Evolutionary conservation across 1,284 basidiomycete species (phyloP), one percentile per base, ranked within the genome.

Genomic region (Trichosporon sp.): DNA sequence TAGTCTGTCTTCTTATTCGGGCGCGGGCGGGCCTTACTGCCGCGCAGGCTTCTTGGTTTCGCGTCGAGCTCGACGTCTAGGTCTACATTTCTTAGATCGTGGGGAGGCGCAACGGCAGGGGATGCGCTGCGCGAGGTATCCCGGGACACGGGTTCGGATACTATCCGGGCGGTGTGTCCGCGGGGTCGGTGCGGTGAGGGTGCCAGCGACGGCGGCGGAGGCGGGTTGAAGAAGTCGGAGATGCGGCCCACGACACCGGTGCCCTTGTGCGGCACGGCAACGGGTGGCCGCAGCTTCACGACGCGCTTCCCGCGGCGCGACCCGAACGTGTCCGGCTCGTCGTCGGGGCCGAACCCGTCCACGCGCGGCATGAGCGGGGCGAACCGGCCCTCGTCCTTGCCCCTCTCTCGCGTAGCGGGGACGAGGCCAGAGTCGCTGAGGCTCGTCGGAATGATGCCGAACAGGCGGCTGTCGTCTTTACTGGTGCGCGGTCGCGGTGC

Each of bases 401-500:
- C 15, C 23, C 47, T 8, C 47, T 51, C 47, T n/a, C 27, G 64
- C 44, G 64, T 29, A 29, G 15, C 27, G 4, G 34, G 15, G 35
- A 25, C 34, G 21, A 31, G 15, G 21, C 32, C 65, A 9, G 56
- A 35, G 21, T 51, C 38, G 15, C 44, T 32, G 18, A 29, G 29
- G 29, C 38, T 60, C 11, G 51, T 34, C 1, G 38, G 42, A n/a
- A 56, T 29, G 29, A 44, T 63, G 74, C 25, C 34, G 21, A 63
- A 35, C 9, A 63, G 73, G 29, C 70, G 73, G 27, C 75, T 70
- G 62, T 67, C 70, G 32, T 67, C 72, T n/a, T 72, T 62, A 64
- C 73, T 68, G 15, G 34, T n/a, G 3, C 15, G n/a, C 32, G 21
- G 21, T 3, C 31, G 27, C 15, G 21, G 60, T 7, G 11, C 12